phyloP scores from a whole-genome alignment of 148 eudicot species.

The Cornus controversa region DNA sequence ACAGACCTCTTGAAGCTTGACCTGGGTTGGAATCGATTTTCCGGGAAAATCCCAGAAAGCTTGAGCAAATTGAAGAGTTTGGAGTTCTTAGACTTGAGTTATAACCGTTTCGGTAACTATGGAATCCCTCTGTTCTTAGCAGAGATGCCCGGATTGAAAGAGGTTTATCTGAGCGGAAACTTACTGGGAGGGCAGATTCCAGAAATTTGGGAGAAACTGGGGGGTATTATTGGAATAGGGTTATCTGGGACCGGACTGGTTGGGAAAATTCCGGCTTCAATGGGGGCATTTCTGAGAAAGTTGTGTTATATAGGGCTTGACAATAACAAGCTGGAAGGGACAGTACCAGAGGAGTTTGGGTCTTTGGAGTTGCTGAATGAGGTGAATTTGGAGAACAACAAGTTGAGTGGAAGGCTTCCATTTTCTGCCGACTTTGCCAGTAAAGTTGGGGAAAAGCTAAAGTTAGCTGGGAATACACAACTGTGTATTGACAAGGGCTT shows the following conservation, averaged over 20 bases:
- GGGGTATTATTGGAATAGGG: constrained; percentile 65
- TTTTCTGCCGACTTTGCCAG: constrained; percentile 47
- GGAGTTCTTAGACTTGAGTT: constrained; percentile 71
- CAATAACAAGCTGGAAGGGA: constrained; percentile 63
- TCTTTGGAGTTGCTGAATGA: constrained; percentile 50
- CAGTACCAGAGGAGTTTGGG: constrained; percentile 66
- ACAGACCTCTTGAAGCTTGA: constrained; percentile 58
- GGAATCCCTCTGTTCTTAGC: constrained; percentile 65
- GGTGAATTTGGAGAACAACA: constrained; percentile 66
- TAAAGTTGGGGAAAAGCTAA: constrained; percentile 52
- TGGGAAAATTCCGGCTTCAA: constrained; percentile 70
- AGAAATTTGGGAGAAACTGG: constrained; percentile 74
- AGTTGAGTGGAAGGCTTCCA: constrained; percentile 60
- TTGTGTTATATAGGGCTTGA: constrained; percentile 55
- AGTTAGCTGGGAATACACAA: constrained; percentile 60
- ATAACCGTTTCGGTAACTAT: constrained; percentile 46
- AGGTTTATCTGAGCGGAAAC: constrained; percentile 77
- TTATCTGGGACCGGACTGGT: constrained; percentile 58
- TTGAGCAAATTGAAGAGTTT: constrained; percentile 42
- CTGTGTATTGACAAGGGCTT: constrained; percentile 59
- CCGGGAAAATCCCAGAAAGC: constrained; percentile 54
- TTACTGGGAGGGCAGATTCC: constrained; percentile 77
- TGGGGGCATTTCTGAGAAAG: constrained; percentile 66
- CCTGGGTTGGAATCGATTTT: constrained; percentile 46
- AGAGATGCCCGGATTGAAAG: constrained; percentile 53